phyloP scores from a whole-genome alignment of 768 basidiomycete species.

The Flagelloscypha sp. region DNA sequence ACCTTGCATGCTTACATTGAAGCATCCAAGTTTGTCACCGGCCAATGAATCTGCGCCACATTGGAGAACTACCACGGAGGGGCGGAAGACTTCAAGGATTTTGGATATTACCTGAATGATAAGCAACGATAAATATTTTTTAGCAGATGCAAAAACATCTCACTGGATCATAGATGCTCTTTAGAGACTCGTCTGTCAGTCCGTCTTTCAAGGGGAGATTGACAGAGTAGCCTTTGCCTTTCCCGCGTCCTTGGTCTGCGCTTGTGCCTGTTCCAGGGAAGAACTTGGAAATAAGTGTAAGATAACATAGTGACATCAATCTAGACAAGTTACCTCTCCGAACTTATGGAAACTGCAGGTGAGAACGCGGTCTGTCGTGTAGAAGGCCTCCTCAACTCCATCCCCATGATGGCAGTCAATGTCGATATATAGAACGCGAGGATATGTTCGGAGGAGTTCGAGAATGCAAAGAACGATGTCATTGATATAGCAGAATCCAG shows the following conservation, averaged over 20 bases:
- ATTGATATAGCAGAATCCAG: slow-evolving; percentile 98
- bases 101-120: slow-evolving; percentile 63
- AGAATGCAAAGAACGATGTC: slow-evolving; percentile 93
- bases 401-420: slow-evolving; percentile 99
- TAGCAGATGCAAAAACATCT: slow-evolving; percentile 20
- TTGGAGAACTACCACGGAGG: slow-evolving; percentile 83
- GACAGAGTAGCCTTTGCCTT: slow-evolving; percentile 80
- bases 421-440: slow-evolving; percentile 93
- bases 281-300: slow-evolving; percentile 7
- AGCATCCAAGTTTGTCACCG: slow-evolving; percentile 91
- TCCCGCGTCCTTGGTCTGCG: slow-evolving; percentile 76
- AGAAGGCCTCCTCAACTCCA: slow-evolving; percentile 98
- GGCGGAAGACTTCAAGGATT: slow-evolving; percentile 82
- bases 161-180: slow-evolving; percentile 88
- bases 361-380: slow-evolving; percentile 95
- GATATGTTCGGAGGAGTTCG: slow-evolving; percentile 77
- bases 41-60: slow-evolving; percentile 95
- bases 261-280: slow-evolving; percentile 77
- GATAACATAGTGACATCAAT: slow-evolving; percentile 39
- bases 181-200: slow-evolving; percentile 82
- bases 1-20: slow-evolving; percentile 93
- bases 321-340: slow-evolving; percentile 92
- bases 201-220: slow-evolving; percentile 95
- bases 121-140: neutral
- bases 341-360: slow-evolving; percentile 97